Evolutionary conservation across 129 eudicot species (phyloP), one percentile per base, ranked within the genome.

Genomic region (Artemisia argyi): DNA sequence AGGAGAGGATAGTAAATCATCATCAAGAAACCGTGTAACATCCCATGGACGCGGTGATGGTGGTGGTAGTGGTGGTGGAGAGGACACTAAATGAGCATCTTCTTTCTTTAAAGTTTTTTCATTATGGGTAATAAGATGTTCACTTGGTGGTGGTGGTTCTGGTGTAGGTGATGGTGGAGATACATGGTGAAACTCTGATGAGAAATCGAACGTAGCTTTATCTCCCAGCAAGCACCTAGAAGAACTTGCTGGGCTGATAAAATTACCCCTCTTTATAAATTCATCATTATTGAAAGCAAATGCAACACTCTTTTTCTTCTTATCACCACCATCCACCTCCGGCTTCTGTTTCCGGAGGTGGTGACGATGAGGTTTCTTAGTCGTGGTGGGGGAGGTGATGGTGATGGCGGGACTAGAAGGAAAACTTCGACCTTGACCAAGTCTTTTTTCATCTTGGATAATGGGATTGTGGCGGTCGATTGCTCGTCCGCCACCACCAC

Each of bases 381-480:
- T 57, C 10, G 50, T 48, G 39, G 17, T 26, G 51, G 73, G 69
- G 46, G 83, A 77, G 76, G 54, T 47, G 57, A 66, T 61, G 63
- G 75, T 44, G 76, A 42, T 12, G 69, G 80, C 8, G 56, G 90
- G 28, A 66, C 52, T 72, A 26, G 81, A 54, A n/a, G 83, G 72
- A 63, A 69, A 20, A 30, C 60, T 62, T 49, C 72, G 62, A 5
- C 70, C 51, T 30, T 47, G 83, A 8, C 68, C 68, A 32, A 74
- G 49, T 68, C 96, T 81, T 50, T 79, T 77, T 11, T 86, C 80
- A 75, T 90, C 97, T 39, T 83, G 75, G 32, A 95, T 90, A 48
- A 95, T 88, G 72, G 97, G 99, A 73, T 95, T 95, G 81, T 88
- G 78, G 3, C 99, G 91, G 85, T 95, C 99, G 32, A 95, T 88